Evolutionary conservation across 139 green algal genomes (phyloP).

Genomic region (Gonium pectorale): DNA sequence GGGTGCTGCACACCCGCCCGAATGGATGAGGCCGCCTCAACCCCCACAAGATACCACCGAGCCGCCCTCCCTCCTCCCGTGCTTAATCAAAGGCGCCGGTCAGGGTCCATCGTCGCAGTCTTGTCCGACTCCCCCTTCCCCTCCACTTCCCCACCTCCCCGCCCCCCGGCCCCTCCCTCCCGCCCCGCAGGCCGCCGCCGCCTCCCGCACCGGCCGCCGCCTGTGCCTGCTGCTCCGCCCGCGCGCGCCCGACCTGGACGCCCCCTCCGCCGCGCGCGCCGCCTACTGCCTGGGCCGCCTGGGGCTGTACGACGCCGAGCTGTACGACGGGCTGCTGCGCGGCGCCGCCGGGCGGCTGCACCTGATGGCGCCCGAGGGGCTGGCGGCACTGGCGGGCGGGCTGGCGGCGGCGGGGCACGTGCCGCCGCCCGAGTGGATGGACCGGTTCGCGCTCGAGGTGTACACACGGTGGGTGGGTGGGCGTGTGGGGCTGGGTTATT

Average conservation of each 20-base stretch:
- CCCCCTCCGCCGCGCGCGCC: not conserved
- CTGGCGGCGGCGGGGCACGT: not conserved
- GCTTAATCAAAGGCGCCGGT: no score
- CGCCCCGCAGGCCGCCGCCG: not conserved
- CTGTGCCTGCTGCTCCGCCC: constrained; percentile 6
- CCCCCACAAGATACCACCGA: no score
- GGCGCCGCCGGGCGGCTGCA: no score
- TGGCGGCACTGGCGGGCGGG: constrained; percentile 18
- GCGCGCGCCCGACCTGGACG: not conserved
- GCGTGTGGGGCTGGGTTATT: no score
- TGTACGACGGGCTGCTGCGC: not conserved
- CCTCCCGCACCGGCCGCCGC: not conserved
- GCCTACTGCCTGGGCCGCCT: constrained; percentile 18
- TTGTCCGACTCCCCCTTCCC: no score
- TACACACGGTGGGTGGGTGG: constrained; percentile 20
- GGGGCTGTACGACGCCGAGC: constrained; percentile 5
- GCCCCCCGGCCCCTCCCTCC: no score
- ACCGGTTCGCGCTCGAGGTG: constrained; percentile 14
- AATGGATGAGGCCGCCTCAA: no score
- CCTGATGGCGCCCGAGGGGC: not conserved
- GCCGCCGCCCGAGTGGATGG: not conserved
- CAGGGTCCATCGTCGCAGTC: no score
- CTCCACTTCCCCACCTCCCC: no score
- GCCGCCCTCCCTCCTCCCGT: no score
- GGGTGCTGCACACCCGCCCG: no score